These are phyloP conservation scores for Phanerochaete carnosa DNA, from an alignment of 768 basidiomycete genomes.

Conservation along the genomic window DNA sequence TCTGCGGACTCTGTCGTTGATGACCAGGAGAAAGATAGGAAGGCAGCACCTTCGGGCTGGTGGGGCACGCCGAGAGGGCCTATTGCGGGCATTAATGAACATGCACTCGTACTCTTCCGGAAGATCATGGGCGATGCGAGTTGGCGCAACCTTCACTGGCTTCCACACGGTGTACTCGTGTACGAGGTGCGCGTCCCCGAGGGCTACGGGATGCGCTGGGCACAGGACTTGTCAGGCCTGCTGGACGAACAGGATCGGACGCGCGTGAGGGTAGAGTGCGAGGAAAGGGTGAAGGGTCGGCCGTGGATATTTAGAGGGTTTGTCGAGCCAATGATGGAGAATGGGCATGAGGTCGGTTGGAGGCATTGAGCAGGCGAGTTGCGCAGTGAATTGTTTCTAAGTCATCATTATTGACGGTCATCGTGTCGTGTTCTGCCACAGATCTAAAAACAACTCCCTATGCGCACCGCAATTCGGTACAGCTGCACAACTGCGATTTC, in stretches of 20 bases:
- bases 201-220: conserved; percentile 70
- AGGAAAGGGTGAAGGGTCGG: conserved; percentile 2
- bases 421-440: too few relatives aligned
- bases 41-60: conserved; percentile 39
- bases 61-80: conserved; percentile 59
- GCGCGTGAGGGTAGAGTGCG: conserved; percentile 10
- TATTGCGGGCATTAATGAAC: conserved; percentile 48
- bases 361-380: conserved; percentile 30
- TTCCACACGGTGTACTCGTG: conserved; percentile 58
- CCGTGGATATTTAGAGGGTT: conserved; percentile 62
- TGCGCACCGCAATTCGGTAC: too few relatives aligned
- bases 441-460: too few relatives aligned
- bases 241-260: conserved; percentile 3
- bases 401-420: too few relatives aligned
- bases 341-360: conserved; percentile 64
- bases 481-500: too few relatives aligned
- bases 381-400: not conserved
- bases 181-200: conserved; percentile 58
- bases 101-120: conserved; percentile 48
- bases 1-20: conserved; percentile 18
- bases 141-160: conserved; percentile 66
- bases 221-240: conserved; percentile 36
- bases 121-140: conserved; percentile 48
- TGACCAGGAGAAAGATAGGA: not conserved
- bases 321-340: conserved; percentile 66